Evolutionary conservation across 129 eudicot species (phyloP).

Genomic region (Daucus carota): DH1_v3.0 NC_030383.2:55181001-55181500

Average conservation of each 20-base stretch:
- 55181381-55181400: neutral
- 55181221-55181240: neutral
- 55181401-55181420: too few relatives aligned
- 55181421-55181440: too few relatives aligned
- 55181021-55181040: constrained; percentile 95
- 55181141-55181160: constrained; percentile 60
- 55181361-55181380: neutral
- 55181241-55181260: neutral
- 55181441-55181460: neutral
- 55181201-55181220: neutral
- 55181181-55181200: constrained; percentile 40
- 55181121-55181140: constrained; percentile 51
- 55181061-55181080: constrained; percentile 19
- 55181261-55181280: neutral
- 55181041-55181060: constrained; percentile 42
- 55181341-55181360: neutral
- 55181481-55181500: neutral
- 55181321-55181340: neutral
- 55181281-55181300: neutral
- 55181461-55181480: neutral
- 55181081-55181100: constrained; percentile 72
- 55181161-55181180: constrained; percentile 62
- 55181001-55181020: constrained; percentile 68
- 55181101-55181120: constrained; percentile 82
- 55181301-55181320: neutral